Base-by-base conservation (phyloP, 2,329 filamentous ascomycete genomes). In the Colletotrichum simmondsii region DNA sequence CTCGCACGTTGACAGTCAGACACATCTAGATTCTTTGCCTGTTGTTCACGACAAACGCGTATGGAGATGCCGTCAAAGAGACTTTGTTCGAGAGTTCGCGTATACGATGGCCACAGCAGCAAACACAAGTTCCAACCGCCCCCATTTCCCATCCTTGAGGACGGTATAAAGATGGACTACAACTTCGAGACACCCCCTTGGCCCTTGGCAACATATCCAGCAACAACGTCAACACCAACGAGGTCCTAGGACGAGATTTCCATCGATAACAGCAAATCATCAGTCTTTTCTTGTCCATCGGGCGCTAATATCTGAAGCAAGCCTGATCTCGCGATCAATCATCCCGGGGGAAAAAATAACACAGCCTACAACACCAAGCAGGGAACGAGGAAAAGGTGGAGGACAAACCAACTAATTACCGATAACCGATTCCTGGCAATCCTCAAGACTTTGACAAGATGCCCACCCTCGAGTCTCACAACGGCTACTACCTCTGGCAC, bases 401-500 rank as follows among this genome's bases (percentile, higher is more conserved):
- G n/a, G 6, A 61, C 10, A 19, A 58, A 5, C 28, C 54, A 35
- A 19, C 56, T 8, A 35, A 19, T 30, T 8, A 58, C n/a, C 16
- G 5, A 22, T 37, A 46, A 46, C 3, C 19, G 42, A 22, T 49
- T n/a, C 19, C 42, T n/a, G 16, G 7, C 5, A 49, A 22, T 10
- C 19, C 42, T 49, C 7, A 10, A 49, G 42, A 30, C 28, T 1
- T 19, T 11, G 8, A n/a, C 26, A 30, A 52, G 52, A 65, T 83
- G 81, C 75, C 79, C 6, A 65, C 78, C 57, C 74, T 83, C 24
- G 73, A 81, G 56, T 78, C 81, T 7, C 79, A 79, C 68, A 74
- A 74, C 6, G 77, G 75, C 22, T 81, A 80, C 64, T 84, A 81
- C 71, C 78, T 84, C 11, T 82, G 80, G 80, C 71, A 77, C 57